These are phyloP conservation scores for Wickerhamia fluorescens DNA, from an alignment of 805 yeast species.

Conservation along the genomic window DNA sequence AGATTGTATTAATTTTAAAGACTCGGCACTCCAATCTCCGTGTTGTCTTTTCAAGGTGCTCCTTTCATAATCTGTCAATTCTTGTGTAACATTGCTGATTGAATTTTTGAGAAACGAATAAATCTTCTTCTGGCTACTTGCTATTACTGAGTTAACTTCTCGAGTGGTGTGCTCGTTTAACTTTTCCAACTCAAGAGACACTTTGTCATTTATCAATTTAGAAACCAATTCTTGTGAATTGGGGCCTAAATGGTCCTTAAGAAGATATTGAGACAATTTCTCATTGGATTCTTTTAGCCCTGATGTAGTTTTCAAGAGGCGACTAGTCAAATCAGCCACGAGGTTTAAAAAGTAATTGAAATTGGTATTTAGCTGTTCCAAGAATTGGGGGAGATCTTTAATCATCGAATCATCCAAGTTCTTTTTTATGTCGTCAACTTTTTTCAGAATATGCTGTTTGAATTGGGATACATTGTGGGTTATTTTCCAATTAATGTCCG, in stretches of 20 bases:
- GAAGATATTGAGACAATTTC: slow-evolving; percentile 9
- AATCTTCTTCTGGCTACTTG: slow-evolving; percentile 1
- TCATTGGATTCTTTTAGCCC: slow-evolving; percentile 9
- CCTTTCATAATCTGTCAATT: slow-evolving; percentile 1
- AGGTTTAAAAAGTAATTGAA: too few relatives aligned
- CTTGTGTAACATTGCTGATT: slow-evolving; percentile 1
- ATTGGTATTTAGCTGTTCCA: slow-evolving; percentile 6
- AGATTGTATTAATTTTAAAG: background rate
- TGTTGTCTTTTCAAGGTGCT: background rate
- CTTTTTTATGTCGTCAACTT: slow-evolving; percentile 4
- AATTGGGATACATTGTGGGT: slow-evolving; percentile 3
- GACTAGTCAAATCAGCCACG: too few relatives aligned
- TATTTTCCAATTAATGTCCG: slow-evolving; percentile 1
- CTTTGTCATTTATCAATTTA: slow-evolving; percentile 1
- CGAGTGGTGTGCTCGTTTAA: slow-evolving; percentile 2
- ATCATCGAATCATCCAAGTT: too few relatives aligned
- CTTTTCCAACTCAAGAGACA: slow-evolving; percentile 1
- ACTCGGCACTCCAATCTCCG: slow-evolving; percentile 1
- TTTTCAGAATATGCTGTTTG: slow-evolving; percentile 3
- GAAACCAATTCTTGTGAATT: slow-evolving; percentile 1
- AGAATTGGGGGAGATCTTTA: slow-evolving; percentile 6
- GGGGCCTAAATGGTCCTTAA: slow-evolving; percentile 9
- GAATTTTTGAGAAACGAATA: slow-evolving; percentile 3
- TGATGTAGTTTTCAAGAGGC: too few relatives aligned
- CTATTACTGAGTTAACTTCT: slow-evolving; percentile 1